Evolutionary conservation across 148 eudicot genomes (phyloP).

Genomic region (Nepenthes gracilis): DNA sequence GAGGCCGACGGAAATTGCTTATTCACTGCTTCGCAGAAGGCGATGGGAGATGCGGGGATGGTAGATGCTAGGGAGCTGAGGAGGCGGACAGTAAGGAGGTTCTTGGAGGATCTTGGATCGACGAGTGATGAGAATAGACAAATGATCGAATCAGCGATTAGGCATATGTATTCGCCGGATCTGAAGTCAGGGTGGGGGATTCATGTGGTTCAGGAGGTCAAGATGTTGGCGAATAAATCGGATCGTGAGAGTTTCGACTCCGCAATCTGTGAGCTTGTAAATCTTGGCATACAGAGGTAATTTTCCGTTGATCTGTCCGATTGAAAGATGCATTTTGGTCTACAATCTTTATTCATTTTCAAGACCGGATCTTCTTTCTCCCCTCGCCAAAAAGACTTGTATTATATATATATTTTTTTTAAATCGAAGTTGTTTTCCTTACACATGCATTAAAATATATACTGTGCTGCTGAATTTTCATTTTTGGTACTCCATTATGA

Average conservation of each 20-base stretch:
- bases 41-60: constrained; percentile 18
- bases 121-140: constrained; percentile 29
- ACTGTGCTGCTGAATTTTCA: too few relatives aligned
- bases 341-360: not conserved
- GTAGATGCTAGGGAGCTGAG: constrained; percentile 39
- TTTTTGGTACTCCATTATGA: too few relatives aligned
- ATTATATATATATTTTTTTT: too few relatives aligned
- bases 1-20: constrained; percentile 87
- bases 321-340: not conserved
- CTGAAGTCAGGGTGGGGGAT: constrained; percentile 74
- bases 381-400: too few relatives aligned
- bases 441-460: too few relatives aligned
- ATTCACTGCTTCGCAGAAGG: constrained; percentile 54
- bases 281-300: constrained; percentile 65
- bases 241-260: constrained; percentile 50
- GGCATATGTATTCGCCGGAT: constrained; percentile 72
- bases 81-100: constrained; percentile 52
- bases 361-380: too few relatives aligned
- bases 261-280: constrained; percentile 46
- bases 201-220: constrained; percentile 79
- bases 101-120: constrained; percentile 47
- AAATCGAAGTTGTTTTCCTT: too few relatives aligned
- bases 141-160: constrained; percentile 40
- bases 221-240: constrained; percentile 47
- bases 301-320: not conserved